Evolutionary conservation across 768 basidiomycete genomes (phyloP).

Genomic region (Pilatotrama ljubarskyi): DNA sequence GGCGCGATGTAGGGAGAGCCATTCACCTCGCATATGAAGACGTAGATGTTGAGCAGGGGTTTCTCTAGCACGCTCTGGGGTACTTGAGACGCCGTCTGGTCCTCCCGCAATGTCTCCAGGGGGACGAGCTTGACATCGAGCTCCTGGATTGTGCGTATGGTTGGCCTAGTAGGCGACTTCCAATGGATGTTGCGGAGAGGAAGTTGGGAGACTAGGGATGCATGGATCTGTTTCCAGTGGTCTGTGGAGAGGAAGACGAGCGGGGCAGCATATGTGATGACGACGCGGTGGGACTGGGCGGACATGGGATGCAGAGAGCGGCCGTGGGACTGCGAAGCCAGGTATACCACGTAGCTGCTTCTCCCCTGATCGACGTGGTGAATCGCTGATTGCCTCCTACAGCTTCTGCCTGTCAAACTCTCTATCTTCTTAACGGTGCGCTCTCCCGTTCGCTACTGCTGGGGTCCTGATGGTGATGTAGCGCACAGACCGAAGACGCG

Average conservation of each 20-base stretch:
- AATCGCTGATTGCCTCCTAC: no score
- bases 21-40: slow-evolving; percentile 86
- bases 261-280: slow-evolving; percentile 69
- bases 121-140: slow-evolving; percentile 75
- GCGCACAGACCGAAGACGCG: no score
- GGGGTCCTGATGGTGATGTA: no score
- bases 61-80: slow-evolving; percentile 79
- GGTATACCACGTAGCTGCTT: no score
- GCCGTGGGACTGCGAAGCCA: no score
- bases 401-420: slow-evolving; percentile 2
- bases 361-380: no score
- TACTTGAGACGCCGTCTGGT: slow-evolving; percentile 66
- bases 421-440: neutral
- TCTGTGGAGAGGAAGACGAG: slow-evolving; percentile 65
- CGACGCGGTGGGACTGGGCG: slow-evolving; percentile 45
- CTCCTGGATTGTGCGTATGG: slow-evolving; percentile 85
- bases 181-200: slow-evolving; percentile 93
- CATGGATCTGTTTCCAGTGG: slow-evolving; percentile 70
- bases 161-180: slow-evolving; percentile 73
- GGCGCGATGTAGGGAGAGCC: neutral
- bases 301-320: slow-evolving; percentile 33
- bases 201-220: slow-evolving; percentile 65
- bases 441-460: no score
- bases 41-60: slow-evolving; percentile 83
- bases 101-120: slow-evolving; percentile 68